phyloP scores from a whole-genome alignment of 2,329 filamentous ascomycete genomes.

The Colletotrichum tamarilloi region DNA sequence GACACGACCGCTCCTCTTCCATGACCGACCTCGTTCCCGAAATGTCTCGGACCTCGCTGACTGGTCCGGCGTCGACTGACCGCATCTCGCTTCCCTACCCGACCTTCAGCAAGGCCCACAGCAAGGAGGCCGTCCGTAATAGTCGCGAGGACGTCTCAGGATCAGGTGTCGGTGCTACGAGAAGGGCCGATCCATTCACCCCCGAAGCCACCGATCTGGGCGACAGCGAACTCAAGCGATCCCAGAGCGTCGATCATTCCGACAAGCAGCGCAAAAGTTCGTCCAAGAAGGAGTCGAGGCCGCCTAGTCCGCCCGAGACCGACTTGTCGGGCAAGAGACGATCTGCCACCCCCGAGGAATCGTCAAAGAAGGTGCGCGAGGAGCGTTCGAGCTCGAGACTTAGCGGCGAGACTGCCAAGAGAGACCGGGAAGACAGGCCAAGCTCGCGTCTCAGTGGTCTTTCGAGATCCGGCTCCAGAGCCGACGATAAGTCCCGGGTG shows the following conservation, averaged over 20 bases:
- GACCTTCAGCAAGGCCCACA: conserved; percentile 88
- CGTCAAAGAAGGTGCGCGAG: conserved; percentile 41
- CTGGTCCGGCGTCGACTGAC: conserved; percentile 49
- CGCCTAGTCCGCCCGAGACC: conserved; percentile 74
- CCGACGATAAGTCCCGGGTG: conserved; percentile 63
- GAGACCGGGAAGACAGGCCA: conserved; percentile 47
- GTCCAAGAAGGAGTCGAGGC: conserved; percentile 58
- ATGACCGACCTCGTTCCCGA: conserved; percentile 63
- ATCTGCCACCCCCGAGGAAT: conserved; percentile 41
- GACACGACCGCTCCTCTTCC: conserved; percentile 47
- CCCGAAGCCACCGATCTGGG: conserved; percentile 80
- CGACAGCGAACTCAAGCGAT: conserved; percentile 57
- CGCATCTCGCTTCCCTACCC: conserved; percentile 77
- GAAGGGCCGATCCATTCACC: conserved; percentile 63
- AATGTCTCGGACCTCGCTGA: conserved; percentile 49
- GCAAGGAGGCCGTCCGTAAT: conserved; percentile 83
- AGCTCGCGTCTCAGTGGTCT: conserved; percentile 57
- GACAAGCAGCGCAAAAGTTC: conserved; percentile 46
- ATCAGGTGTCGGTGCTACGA: conserved; percentile 40
- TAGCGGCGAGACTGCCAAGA: conserved; percentile 44
- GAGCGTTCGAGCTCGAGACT: conserved; percentile 56
- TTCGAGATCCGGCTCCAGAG: conserved; percentile 57
- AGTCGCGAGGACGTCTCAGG: conserved; percentile 65
- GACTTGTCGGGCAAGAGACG: conserved; percentile 62
- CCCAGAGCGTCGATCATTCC: conserved; percentile 59